phyloP scores from a whole-genome alignment of 1,284 basidiomycete genomes.

The Pascua sp. region DNA sequence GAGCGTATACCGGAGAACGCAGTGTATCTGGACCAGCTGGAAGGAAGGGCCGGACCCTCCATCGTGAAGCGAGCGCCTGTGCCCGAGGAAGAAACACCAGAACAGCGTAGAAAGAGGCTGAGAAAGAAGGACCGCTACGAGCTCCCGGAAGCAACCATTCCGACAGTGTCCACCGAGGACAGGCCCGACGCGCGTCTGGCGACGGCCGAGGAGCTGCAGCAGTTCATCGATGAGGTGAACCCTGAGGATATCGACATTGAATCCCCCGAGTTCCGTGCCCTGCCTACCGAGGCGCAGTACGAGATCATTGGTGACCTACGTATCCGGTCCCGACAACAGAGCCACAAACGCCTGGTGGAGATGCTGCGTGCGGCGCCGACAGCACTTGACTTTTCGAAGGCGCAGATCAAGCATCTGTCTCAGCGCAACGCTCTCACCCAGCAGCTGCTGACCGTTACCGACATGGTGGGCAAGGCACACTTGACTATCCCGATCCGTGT shows the following conservation, averaged over 20 bases:
- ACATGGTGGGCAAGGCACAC: conserved; percentile 80
- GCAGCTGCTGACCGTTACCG: conserved; percentile 88
- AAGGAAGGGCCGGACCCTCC: conserved; percentile 40
- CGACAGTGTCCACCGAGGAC: conserved; percentile 52
- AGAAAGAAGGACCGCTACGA: conserved; percentile 71
- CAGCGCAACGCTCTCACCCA: conserved; percentile 91
- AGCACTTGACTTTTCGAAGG: conserved; percentile 89
- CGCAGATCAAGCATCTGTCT: conserved; percentile 86
- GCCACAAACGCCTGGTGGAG: conserved; percentile 80
- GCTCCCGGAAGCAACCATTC: conserved; percentile 62
- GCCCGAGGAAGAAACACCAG: conserved; percentile 8
- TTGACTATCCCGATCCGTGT: conserved; percentile 87
- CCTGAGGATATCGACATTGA: conserved; percentile 88
- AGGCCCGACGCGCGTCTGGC: conserved; percentile 83
- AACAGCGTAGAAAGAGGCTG: conserved; percentile 39
- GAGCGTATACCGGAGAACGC: conserved; percentile 61
- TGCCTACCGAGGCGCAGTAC: conserved; percentile 95
- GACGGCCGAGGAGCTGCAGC: conserved; percentile 83
- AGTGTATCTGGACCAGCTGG: conserved; percentile 82
- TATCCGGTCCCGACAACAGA: conserved; percentile 88
- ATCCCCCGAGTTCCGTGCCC: conserved; percentile 82
- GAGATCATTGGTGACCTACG: conserved; percentile 96
- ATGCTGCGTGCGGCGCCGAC: conserved; percentile 81
- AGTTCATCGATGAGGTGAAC: conserved; percentile 87
- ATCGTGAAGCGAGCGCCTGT: not conserved